Evolutionary conservation across 2,329 filamentous ascomycete genomes (phyloP), one percentile per base, ranked within the genome.

Genomic region (Fusarium kyushuense): DNA sequence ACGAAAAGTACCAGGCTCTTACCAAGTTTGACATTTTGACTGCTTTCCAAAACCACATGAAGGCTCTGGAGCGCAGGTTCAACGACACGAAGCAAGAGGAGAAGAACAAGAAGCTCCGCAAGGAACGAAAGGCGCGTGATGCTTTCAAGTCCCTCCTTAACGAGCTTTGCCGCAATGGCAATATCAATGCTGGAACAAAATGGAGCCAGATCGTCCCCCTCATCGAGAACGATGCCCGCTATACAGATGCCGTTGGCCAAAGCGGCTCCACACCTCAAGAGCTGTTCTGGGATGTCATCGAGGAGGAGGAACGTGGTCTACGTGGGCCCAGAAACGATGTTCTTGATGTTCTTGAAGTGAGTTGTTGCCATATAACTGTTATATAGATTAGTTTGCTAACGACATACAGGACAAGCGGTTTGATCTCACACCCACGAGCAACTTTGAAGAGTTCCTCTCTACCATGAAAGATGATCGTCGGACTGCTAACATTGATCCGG

Each of bases 21-120:
- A 94, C 85, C 81, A 93, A 94, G 77, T 91, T 92, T 80, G 96
- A 99, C 79, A 89, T 98, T 77, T 86, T 99, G 81, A 94, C 89
- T 75, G 92, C 92, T 63, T 99, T 98, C 79, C 94, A 98, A 81
- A 93, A 92, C 75, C 95, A 98, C 77, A 96, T 98, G 83, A 97
- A 96, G 81, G 87, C 90, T 59, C 86, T 98, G 69, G 96, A 99
- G 80, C 91, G 94, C 65, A 89, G 89, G 53, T 94, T 97, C 82
- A 98, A 98, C 79, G 94, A 97, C 76, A 88, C 90, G 47, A 91
- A 92, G 67, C 96, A 99, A 79, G 89, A 92, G 72, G 90, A 96
- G 74, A 97, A 97, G 82, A 90, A 90, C 64, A 86, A 87, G 72
- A 95, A 92, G 79, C 87, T 89, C 56, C 90, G 96, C 63, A 87